Percentiles rank a stretch among this genome's conserved stretches.
These are phyloP conservation scores for Lycium ferocissimum DNA, from an alignment of 257 asterid species.

Conservation along the genomic window DNA sequence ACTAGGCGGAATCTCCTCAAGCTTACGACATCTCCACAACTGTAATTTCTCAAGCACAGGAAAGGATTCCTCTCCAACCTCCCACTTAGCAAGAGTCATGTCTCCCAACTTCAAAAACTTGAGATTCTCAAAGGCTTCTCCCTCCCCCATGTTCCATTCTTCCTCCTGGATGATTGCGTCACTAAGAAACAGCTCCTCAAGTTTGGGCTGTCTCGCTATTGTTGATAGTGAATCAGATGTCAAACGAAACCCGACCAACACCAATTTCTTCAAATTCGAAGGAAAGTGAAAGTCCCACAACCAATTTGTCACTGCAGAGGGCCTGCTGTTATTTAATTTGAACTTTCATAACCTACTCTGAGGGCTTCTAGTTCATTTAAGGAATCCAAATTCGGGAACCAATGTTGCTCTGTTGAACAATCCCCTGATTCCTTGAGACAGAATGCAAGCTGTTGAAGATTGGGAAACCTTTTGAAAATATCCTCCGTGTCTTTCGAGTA, in stretches of 20 bases:
- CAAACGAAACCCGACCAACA: background rate
- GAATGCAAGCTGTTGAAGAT: background rate
- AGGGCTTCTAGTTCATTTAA: background rate
- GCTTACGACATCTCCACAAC: background rate
- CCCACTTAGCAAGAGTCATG: background rate
- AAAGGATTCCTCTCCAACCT: conserved; percentile 6
- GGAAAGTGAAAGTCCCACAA: too few relatives aligned
- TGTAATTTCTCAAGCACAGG: background rate
- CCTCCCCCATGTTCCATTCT: background rate
- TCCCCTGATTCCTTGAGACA: background rate
- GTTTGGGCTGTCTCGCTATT: background rate
- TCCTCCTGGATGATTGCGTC: background rate
- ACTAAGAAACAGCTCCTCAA: background rate
- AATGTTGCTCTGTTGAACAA: background rate
- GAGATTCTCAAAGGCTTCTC: conserved; percentile 4
- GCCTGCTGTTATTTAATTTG: background rate
- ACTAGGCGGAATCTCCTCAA: background rate
- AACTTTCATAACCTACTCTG: accelerated
- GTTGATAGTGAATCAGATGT: conserved; percentile 23
- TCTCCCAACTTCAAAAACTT: accelerated
- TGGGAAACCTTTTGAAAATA: conserved; percentile 6
- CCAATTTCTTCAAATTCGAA: background rate
- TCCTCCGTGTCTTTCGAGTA: background rate
- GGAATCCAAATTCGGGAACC: background rate
- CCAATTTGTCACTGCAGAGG: too few relatives aligned